Percentiles rank a stretch among this genome's conserved stretches.
These are phyloP conservation scores for Marchantia paleacea DNA, from an alignment of 225 moss, liverwort and hornwort genomes.

Conservation along the genomic window DNA sequence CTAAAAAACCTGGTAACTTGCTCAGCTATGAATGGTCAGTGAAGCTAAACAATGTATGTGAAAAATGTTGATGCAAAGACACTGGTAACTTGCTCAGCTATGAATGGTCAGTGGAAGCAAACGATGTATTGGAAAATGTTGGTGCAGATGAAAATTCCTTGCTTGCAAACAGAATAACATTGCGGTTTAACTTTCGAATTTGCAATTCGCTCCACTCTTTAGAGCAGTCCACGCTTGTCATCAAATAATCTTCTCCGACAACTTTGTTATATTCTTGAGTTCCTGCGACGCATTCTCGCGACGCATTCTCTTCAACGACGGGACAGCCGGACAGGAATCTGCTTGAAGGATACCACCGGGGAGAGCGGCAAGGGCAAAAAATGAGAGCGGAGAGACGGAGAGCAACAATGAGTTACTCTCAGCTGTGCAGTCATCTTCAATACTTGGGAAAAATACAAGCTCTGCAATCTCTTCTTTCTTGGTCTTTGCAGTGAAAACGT, in stretches of 20 bases:
- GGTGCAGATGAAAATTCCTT: too few relatives aligned
- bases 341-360: conserved; percentile 32
- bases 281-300: too few relatives aligned
- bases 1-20: conserved; percentile 33
- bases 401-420: neutral
- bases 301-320: too few relatives aligned
- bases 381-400: conserved; percentile 11
- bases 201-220: too few relatives aligned
- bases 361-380: conserved; percentile 38
- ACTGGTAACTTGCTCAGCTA: conserved; percentile 39
- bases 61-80: too few relatives aligned
- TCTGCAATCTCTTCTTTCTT: neutral
- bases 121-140: neutral
- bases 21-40: conserved; percentile 28
- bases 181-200: too few relatives aligned
- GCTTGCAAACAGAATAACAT: too few relatives aligned
- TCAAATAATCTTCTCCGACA: too few relatives aligned
- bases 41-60: neutral
- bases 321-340: neutral
- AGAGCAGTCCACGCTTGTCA: too few relatives aligned
- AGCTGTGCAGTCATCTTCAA: neutral
- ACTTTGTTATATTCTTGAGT: too few relatives aligned
- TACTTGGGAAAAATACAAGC: neutral
- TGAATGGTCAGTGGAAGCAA: neutral
- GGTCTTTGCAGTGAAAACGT: neutral